A percentile compares a stretch with the other conserved stretches of the same genome.
phyloP scores from a whole-genome alignment of 768 basidiomycete species.

The Boletus patriciae region DNA sequence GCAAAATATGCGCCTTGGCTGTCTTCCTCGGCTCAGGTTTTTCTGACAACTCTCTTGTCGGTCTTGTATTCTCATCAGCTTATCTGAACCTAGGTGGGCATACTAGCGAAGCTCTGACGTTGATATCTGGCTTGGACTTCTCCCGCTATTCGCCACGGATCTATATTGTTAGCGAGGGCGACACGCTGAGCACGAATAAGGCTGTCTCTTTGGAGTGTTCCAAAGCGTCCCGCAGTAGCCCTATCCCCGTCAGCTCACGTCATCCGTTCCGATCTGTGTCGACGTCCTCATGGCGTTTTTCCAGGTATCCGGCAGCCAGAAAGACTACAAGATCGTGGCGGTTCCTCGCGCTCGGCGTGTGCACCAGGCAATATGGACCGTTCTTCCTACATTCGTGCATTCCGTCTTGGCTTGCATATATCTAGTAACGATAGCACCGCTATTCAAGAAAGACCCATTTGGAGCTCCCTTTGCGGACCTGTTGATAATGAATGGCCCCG shows the following conservation, averaged over 20 bases:
- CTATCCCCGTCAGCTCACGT: conserved; percentile 16
- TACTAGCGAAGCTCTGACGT: conserved; percentile 79
- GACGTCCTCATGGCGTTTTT: conserved; percentile 9
- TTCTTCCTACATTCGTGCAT: conserved; percentile 59
- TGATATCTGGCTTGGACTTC: conserved; percentile 73
- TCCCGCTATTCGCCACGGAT: conserved; percentile 70
- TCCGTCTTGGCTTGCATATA: conserved; percentile 66
- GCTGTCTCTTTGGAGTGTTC: conserved; percentile 61
- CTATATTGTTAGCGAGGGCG: conserved; percentile 83
- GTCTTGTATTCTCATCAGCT: conserved; percentile 4
- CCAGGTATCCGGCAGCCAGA: conserved; percentile 5
- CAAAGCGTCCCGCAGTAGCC: conserved; percentile 9
- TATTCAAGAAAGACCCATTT: conserved; percentile 29
- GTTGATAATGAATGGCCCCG: conserved; percentile 90
- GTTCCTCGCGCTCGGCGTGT: conserved; percentile 89
- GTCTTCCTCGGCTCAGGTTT: conserved; percentile 93
- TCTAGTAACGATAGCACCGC: conserved; percentile 55
- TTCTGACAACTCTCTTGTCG: conserved; percentile 19
- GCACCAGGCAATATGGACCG: conserved; percentile 74
- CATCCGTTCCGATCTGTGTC: background rate
- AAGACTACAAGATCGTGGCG: conserved; percentile 50
- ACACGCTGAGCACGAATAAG: conserved; percentile 73
- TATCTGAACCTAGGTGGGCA: conserved; percentile 72
- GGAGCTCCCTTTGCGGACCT: conserved; percentile 59
- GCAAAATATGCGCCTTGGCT: conserved; percentile 53